A percentile compares a stretch with the other conserved stretches of the same genome.
These are phyloP conservation scores for Erythrophleum fordii DNA, from an alignment of 306 rosid genomes.

Conservation along the genomic window DNA sequence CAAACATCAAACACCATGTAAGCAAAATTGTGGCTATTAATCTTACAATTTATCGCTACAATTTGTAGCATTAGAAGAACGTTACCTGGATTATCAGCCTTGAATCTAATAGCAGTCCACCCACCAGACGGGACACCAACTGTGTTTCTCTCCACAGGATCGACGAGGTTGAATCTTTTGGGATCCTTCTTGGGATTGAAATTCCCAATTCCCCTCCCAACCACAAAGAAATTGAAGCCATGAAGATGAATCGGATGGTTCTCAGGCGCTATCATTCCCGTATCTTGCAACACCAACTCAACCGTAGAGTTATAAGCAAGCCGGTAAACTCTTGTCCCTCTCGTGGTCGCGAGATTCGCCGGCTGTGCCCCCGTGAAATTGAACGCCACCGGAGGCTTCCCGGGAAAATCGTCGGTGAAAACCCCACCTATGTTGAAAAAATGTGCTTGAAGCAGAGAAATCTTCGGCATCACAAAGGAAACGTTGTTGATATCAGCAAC, in stretches of 20 bases:
- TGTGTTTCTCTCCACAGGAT: constrained; percentile 90
- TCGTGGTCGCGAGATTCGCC: constrained; percentile 55
- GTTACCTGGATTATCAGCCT: constrained; percentile 92
- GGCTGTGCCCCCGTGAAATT: constrained; percentile 72
- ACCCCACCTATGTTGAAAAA: constrained; percentile 77
- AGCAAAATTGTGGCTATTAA: not conserved
- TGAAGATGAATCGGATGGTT: constrained; percentile 90
- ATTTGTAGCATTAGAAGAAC: not conserved
- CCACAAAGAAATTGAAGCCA: constrained; percentile 81
- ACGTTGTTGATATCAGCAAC: constrained; percentile 80
- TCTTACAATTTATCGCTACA: not conserved
- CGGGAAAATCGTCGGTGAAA: constrained; percentile 83
- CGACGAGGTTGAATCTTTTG: constrained; percentile 69
- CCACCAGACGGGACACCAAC: constrained; percentile 82
- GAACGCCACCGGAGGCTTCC: constrained; percentile 52
- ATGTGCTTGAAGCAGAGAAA: constrained; percentile 84
- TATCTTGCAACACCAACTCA: constrained; percentile 78
- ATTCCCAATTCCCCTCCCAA: constrained; percentile 78
- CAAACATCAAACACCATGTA: not conserved
- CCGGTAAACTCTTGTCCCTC: constrained; percentile 75
- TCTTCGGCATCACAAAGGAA: constrained; percentile 76
- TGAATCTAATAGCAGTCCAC: constrained; percentile 83
- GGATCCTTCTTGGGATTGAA: constrained; percentile 65
- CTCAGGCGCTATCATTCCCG: constrained; percentile 80
- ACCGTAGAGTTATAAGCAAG: constrained; percentile 78